Conservation (phyloP, 1,139 yeast genomes). For the Arxiozyma slooffiae region DNA sequence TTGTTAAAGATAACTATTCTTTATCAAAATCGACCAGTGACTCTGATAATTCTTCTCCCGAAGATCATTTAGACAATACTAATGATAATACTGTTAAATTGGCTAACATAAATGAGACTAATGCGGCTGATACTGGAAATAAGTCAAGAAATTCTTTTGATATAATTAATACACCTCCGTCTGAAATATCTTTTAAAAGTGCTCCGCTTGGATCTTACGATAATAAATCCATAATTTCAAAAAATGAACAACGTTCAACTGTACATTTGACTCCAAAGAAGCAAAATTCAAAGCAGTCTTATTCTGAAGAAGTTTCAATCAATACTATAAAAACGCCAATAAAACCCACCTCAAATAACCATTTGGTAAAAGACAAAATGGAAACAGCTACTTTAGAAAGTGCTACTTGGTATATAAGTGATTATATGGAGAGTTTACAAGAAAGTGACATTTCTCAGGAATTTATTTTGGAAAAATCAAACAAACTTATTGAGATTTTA, state of each 20-base stretch:
- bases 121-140: too few species aligned
- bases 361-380: neutral
- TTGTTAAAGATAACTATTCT: neutral
- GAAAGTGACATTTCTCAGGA: conserved; percentile 38
- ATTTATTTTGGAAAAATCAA: conserved; percentile 47
- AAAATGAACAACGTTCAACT: neutral
- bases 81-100: neutral
- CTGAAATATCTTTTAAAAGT: neutral
- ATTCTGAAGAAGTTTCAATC: conserved; percentile 2
- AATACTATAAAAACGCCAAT: neutral
- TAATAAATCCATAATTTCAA: neutral
- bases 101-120: neutral
- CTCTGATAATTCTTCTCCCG: neutral
- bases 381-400: conserved; percentile 21
- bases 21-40: neutral
- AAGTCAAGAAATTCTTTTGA: neutral
- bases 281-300: neutral
- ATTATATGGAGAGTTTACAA: conserved; percentile 38
- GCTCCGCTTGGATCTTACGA: neutral
- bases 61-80: neutral
- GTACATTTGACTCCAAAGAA: neutral
- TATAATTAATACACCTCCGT: neutral
- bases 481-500: conserved; percentile 52
- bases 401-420: conserved; percentile 44
- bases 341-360: neutral